Evolutionary conservation across 192 early-diverging fungal genomes (phyloP), one percentile per base, ranked within the genome.

Genomic region (Coemansia reversa): DNA sequence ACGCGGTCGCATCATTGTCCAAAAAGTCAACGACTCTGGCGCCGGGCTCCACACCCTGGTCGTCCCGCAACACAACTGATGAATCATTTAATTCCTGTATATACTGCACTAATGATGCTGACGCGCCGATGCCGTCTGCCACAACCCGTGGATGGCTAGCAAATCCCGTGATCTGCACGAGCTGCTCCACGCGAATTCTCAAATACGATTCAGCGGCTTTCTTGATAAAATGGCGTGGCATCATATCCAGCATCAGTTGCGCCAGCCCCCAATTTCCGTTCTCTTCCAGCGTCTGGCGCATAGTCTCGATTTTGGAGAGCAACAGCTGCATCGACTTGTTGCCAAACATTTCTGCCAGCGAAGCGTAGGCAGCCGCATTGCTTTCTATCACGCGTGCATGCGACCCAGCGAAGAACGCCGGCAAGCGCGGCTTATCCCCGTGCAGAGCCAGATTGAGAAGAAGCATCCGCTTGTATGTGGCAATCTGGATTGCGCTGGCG

Each of bases 211-310:
- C 14, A 23, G 62, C 66, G 11, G 60, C 52, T 18, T 59, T 58
- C 16, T 60, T 51, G 24, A 81, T 61, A 25, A 53, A 70, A 30
- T 72, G 78, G 8, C 51, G 55, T 1, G 78, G 78, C 62, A 75
- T 28, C 59, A 19, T 32, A 11, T 63, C 35, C 23, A 72, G 9
- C 9, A 69, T 23, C 2, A 45, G 42, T 0, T 19, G 24, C 1
- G 60, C 78, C 45, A 81, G 52, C 0, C 62, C 69, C 20, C n/a
- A 24, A 55, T 81, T 75, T 25, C 55, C 59, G 56, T 75, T 73
- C 0, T 2, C 8, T 2, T 14, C 50, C 4, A 81, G 63, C 51
- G 28, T 12, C 7, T 5, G 6, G 16, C 32, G 67, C 72, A 68
- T 58, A 8, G 63, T 66, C 0, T 20, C 11, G 14, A 72, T 0